Evolutionary conservation across 306 rosid species (phyloP).

Genomic region (Inga oerstediana): DNA sequence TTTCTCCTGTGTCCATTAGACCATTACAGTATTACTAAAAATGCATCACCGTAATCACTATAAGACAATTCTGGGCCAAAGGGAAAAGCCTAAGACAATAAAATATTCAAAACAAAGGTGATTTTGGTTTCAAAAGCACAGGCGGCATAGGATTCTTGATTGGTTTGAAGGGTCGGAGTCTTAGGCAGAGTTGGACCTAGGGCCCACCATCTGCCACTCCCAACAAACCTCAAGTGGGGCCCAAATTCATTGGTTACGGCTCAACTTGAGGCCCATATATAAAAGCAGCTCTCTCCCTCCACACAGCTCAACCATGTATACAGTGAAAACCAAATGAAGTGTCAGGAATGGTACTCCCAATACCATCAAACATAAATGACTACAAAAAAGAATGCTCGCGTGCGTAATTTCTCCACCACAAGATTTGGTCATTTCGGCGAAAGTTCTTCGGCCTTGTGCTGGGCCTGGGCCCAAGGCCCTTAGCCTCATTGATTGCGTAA

Average conservation of each 20-base stretch:
- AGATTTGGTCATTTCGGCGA: not conserved
- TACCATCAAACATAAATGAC: not conserved
- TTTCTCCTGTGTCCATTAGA: no score
- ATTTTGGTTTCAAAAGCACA: not conserved
- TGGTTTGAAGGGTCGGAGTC: slow-evolving; percentile 31
- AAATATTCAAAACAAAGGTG: not conserved
- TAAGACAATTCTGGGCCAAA: not conserved
- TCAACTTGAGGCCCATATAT: slow-evolving; percentile 34
- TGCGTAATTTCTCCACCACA: not conserved
- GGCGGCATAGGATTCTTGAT: slow-evolving; percentile 52
- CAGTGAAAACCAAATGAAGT: not conserved
- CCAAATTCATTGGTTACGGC: slow-evolving; percentile 18
- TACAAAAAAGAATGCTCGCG: not conserved
- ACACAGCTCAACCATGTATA: slow-evolving; percentile 6
- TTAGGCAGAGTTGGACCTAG: slow-evolving; percentile 32
- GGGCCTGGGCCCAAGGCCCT: not conserved
- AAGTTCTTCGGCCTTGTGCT: not conserved
- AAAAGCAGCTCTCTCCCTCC: not conserved
- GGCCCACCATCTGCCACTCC: slow-evolving; percentile 48
- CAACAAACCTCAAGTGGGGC: slow-evolving; percentile 41
- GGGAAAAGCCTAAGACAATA: not conserved
- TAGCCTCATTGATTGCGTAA: slow-evolving; percentile 5
- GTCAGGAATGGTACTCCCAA: slow-evolving; percentile 16
- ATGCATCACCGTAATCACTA: not conserved
- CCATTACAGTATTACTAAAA: no score